Base-by-base conservation (phyloP, 306 rosid genomes). In the Sechiopsis laciniata region DNA sequence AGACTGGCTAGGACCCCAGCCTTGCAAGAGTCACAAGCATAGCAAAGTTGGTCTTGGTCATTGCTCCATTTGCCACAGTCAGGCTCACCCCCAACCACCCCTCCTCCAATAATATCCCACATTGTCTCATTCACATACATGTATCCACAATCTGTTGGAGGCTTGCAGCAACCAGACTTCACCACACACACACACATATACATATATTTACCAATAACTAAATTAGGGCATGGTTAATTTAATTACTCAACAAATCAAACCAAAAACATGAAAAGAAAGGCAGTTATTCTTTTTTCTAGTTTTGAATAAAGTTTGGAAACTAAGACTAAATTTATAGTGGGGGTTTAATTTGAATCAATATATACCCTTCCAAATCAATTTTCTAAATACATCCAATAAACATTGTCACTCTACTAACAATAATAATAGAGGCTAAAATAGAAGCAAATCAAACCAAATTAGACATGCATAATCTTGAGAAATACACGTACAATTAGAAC, bases 81-180 rank as follows among this genome's bases (percentile, higher is more conserved):
- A 0, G 80, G 20, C 51, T 71, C 74, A 2, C 55, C 40, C 52
- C 74, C 87, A 17, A 46, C 75, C 11, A 77, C 0, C 6, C 86
- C 97, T 56, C 60, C 57, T 68, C 81, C 86, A 26, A 26, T 26
- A 0, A 24, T 9, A 52, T 5, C 73, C 99, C 99, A 95, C 13
- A 10, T 0, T 10, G 99, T 95, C 82, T 89, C 99, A 13, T 85
- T 95, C 69, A 57, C 57, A 70, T 88, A 95, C 4, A 54, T 0
- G 35, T 48, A 85, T 4, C 90, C 95, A 77, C 96, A 95, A 15
- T 77, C 92, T 26, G 97, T 78, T 1, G 96, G 97, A 19, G 99
- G 97, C 83, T 95, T 95, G 88, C 97, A 95, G 84, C 99, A 95
- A 57, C 99, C 97, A 75, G 99, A 91, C 99, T 93, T 22, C 22